A percentile compares a stretch with the other conserved stretches of the same genome.
These are phyloP conservation scores for Ampelomyces quisqualis DNA, from an alignment of 2,329 filamentous ascomycete genomes.

Conservation along the genomic window DNA sequence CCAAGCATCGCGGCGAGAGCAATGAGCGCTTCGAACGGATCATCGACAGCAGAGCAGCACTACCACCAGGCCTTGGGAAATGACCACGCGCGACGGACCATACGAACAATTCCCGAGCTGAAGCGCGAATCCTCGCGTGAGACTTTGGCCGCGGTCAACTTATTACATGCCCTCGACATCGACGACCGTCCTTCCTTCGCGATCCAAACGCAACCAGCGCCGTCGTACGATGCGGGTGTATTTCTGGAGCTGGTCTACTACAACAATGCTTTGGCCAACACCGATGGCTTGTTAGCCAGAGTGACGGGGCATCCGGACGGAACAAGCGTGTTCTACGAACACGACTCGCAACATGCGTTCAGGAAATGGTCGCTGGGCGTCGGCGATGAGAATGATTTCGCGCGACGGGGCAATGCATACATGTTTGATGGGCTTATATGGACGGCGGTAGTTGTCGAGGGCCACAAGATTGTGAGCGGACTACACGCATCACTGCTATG, in stretches of 20 bases:
- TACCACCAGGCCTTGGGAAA: constrained; percentile 10
- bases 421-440: constrained; percentile 32
- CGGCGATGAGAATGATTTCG: constrained; percentile 10
- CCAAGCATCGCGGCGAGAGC: neutral
- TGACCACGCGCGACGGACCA: constrained; percentile 8
- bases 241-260: constrained; percentile 24
- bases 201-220: constrained; percentile 12
- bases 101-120: constrained; percentile 8
- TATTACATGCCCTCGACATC: constrained; percentile 25
- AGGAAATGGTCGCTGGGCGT: constrained; percentile 28
- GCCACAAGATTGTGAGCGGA: constrained; percentile 37
- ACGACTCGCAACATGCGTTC: constrained; percentile 26
- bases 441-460: constrained; percentile 24
- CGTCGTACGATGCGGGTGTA: constrained; percentile 5
- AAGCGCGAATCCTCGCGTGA: constrained; percentile 7
- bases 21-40: neutral
- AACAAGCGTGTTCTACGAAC: constrained; percentile 16
- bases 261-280: constrained; percentile 25
- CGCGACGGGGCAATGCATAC: constrained; percentile 18
- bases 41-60: constrained; percentile 1
- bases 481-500: constrained; percentile 13
- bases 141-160: constrained; percentile 12
- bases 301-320: constrained; percentile 20
- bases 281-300: constrained; percentile 17
- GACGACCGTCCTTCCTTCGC: constrained; percentile 32